These are phyloP conservation scores for Crucihimalaya himalaica DNA, from an alignment of 345 rosid species.

Conservation along the genomic window DNA sequence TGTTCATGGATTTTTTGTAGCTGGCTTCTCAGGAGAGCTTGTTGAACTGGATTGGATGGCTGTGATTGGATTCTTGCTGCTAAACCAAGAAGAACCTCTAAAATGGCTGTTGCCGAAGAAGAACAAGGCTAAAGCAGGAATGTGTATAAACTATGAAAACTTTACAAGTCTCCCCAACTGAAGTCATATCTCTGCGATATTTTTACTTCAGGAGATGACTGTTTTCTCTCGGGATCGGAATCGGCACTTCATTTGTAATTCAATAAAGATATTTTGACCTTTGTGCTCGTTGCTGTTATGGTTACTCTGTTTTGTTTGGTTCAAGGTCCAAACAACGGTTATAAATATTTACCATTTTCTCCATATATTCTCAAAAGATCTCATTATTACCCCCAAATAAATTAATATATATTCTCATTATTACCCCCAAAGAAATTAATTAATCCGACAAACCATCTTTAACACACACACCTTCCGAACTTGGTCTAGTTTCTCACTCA, in stretches of 20 bases:
- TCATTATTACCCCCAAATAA: not conserved
- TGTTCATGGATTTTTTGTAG: constrained; percentile 51
- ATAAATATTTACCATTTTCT: not conserved
- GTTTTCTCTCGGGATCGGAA: constrained; percentile 50
- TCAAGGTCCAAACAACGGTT: constrained; percentile 21
- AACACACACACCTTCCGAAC: too few relatives aligned
- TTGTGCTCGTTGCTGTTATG: not conserved
- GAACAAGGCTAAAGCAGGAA: constrained; percentile 4
- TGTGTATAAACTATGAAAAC: constrained; percentile 29
- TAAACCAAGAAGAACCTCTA: not conserved
- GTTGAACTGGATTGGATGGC: constrained; percentile 62
- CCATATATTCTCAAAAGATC: not conserved
- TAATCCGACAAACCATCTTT: not conserved
- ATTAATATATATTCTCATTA: too few relatives aligned
- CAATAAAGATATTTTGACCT: not conserved
- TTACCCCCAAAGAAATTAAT: not conserved
- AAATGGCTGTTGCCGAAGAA: not conserved
- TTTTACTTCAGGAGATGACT: constrained; percentile 29
- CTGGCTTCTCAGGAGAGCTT: constrained; percentile 78
- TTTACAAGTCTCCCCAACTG: constrained; percentile 1
- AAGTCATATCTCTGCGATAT: constrained; percentile 28
- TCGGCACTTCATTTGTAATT: constrained; percentile 24
- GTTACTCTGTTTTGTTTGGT: constrained; percentile 28
- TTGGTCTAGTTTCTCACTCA: not conserved
- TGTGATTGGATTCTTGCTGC: constrained; percentile 40